Conservation (phyloP, 768 basidiomycete species). For the Sarcodon sp. region DNA sequence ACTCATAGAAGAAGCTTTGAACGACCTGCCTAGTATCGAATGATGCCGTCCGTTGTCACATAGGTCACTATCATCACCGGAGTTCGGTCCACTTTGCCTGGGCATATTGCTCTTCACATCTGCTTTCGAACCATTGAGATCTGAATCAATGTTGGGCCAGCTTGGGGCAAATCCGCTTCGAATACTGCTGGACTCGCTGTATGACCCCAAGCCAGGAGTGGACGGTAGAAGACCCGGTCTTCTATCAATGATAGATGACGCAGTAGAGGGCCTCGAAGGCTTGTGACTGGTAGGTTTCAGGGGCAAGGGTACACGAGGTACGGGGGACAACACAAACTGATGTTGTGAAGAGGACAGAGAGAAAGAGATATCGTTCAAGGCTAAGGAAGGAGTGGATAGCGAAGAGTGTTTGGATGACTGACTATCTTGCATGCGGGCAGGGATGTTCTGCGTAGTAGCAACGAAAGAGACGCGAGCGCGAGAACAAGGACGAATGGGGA, state of each 20-base stretch:
- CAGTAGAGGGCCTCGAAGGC: conserved; percentile 26
- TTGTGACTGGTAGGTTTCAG: conserved; percentile 14
- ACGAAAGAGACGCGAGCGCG: too few relatives aligned
- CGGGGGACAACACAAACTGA: conserved; percentile 11
- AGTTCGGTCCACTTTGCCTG: too few relatives aligned
- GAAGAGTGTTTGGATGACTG: too few relatives aligned
- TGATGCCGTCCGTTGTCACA: too few relatives aligned
- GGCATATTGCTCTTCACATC: too few relatives aligned
- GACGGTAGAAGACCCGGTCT: conserved; percentile 27
- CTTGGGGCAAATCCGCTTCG: background rate
- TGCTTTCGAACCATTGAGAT: background rate
- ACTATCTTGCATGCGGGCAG: too few relatives aligned
- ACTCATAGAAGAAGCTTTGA: too few relatives aligned
- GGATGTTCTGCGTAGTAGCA: too few relatives aligned
- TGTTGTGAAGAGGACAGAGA: background rate
- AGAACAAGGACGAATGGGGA: too few relatives aligned
- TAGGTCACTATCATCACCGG: too few relatives aligned
- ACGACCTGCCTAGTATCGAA: too few relatives aligned
- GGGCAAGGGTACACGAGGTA: conserved; percentile 19
- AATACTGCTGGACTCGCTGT: conserved; percentile 1
- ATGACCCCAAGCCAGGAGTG: conserved; percentile 2
- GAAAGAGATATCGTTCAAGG: background rate
- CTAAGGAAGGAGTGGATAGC: too few relatives aligned
- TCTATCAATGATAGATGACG: conserved; percentile 28
- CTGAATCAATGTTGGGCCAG: background rate